Evolutionary conservation across 805 yeast species (phyloP).

Genomic region (Saccharomycopsis vini): DNA sequence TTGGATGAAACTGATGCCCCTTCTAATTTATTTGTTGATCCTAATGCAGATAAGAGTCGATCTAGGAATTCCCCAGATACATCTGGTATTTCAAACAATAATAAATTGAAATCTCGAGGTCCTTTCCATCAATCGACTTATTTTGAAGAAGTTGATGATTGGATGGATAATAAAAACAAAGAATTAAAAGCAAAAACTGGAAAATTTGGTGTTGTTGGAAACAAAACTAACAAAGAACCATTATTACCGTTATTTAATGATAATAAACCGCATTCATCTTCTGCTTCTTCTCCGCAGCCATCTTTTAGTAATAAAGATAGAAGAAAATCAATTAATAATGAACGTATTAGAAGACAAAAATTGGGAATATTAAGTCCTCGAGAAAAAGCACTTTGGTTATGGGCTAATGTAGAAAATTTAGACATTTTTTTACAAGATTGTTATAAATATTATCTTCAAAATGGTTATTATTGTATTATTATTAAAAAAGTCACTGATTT

Average conservation of each 20-base stretch:
- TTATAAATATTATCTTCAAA: constrained; percentile 76
- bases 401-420: constrained; percentile 93
- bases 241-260: constrained; percentile 16
- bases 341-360: constrained; percentile 22
- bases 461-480: constrained; percentile 75
- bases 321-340: constrained; percentile 9
- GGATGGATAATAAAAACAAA: neutral
- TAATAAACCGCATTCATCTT: too few species aligned
- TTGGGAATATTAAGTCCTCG: constrained; percentile 44
- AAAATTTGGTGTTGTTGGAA: neutral
- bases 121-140: neutral
- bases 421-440: constrained; percentile 80
- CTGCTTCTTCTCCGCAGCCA: too few species aligned
- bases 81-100: too few species aligned
- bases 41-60: neutral
- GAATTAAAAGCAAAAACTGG: neutral
- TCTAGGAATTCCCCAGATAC: neutral
- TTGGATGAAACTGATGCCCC: neutral
- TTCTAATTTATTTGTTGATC: neutral
- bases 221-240: neutral
- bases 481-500: constrained; percentile 58
- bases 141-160: neutral
- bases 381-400: constrained; percentile 84
- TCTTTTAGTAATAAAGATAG: constrained; percentile 5
- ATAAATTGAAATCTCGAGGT: neutral